Conservation (phyloP, 495 filamentous ascomycete genomes). For the Aspergillus diversus region DNA sequence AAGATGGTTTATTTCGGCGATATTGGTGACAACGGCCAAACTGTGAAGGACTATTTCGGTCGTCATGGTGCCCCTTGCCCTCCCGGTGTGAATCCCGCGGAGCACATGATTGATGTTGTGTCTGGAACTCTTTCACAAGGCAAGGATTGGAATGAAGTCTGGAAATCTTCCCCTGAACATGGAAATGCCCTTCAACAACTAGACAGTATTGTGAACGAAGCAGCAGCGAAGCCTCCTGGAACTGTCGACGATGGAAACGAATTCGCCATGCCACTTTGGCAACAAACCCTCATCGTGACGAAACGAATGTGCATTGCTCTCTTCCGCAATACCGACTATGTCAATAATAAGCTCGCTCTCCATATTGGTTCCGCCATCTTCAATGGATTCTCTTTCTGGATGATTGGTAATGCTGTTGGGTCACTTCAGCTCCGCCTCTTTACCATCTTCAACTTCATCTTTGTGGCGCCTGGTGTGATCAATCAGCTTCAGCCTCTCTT, state of each 20-base stretch:
- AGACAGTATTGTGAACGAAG: slow-evolving; percentile 54
- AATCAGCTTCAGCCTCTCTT: slow-evolving; percentile 59
- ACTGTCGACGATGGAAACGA: slow-evolving; percentile 47
- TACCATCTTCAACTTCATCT: slow-evolving; percentile 57
- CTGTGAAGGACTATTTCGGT: slow-evolving; percentile 73
- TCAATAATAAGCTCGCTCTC: slow-evolving; percentile 62
- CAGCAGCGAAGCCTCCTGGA: slow-evolving; percentile 38
- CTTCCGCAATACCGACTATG: slow-evolving; percentile 66
- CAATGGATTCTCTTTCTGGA: slow-evolving; percentile 53
- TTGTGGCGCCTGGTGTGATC: slow-evolving; percentile 55
- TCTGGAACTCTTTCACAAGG: slow-evolving; percentile 39
- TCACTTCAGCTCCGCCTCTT: slow-evolving; percentile 43
- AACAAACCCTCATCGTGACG: slow-evolving; percentile 60
- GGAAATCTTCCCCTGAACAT: slow-evolving; percentile 60
- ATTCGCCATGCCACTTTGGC: slow-evolving; percentile 61
- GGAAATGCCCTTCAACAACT: slow-evolving; percentile 53
- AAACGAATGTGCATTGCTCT: slow-evolving; percentile 61
- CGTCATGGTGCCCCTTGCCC: slow-evolving; percentile 76
- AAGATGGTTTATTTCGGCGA: slow-evolving; percentile 75
- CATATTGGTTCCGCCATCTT: slow-evolving; percentile 45
- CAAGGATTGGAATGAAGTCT: slow-evolving; percentile 66
- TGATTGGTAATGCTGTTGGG: slow-evolving; percentile 34
- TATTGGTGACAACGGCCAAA: slow-evolving; percentile 55
- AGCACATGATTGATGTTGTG: slow-evolving; percentile 92
- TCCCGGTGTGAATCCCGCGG: slow-evolving; percentile 74